These are phyloP conservation scores for Lodderomyces pseudojiufengensis DNA, from an alignment of 1,139 yeast species.

Conservation along the genomic window DNA sequence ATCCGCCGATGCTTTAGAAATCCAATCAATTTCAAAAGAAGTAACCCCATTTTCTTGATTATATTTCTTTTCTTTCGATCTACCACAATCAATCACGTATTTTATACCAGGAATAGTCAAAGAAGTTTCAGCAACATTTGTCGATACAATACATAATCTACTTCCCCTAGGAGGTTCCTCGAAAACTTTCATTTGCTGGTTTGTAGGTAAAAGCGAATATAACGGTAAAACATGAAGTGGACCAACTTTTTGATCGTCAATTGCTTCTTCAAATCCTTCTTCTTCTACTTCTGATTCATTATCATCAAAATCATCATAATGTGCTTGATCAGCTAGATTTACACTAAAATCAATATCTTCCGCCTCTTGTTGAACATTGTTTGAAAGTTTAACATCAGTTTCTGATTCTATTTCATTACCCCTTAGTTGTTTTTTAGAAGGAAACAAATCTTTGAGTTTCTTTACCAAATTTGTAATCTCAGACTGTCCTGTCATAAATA, in stretches of 20 bases:
- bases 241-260: constrained; percentile 69
- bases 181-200: constrained; percentile 92
- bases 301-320: constrained; percentile 20
- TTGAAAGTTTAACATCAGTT: constrained; percentile 43
- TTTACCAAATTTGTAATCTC: constrained; percentile 81
- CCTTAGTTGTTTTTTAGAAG: constrained; percentile 36
- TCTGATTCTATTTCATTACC: constrained; percentile 5
- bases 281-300: constrained; percentile 59
- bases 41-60: constrained; percentile 88
- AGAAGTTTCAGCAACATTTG: constrained; percentile 97
- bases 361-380: constrained; percentile 71
- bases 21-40: constrained; percentile 88
- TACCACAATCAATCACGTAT: constrained; percentile 93
- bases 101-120: constrained; percentile 94
- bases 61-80: constrained; percentile 83
- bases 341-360: constrained; percentile 87
- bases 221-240: constrained; percentile 90
- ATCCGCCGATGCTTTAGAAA: constrained; percentile 91
- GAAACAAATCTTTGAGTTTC: constrained; percentile 64
- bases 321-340: constrained; percentile 29
- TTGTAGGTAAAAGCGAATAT: constrained; percentile 87
- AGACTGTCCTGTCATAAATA: constrained; percentile 91
- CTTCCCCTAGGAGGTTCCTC: constrained; percentile 80
- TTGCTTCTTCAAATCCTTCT: constrained; percentile 86
- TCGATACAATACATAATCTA: constrained; percentile 88